Base-by-base conservation (phyloP, 1,284 basidiomycete species). In the Wallemia hederae region DNA sequence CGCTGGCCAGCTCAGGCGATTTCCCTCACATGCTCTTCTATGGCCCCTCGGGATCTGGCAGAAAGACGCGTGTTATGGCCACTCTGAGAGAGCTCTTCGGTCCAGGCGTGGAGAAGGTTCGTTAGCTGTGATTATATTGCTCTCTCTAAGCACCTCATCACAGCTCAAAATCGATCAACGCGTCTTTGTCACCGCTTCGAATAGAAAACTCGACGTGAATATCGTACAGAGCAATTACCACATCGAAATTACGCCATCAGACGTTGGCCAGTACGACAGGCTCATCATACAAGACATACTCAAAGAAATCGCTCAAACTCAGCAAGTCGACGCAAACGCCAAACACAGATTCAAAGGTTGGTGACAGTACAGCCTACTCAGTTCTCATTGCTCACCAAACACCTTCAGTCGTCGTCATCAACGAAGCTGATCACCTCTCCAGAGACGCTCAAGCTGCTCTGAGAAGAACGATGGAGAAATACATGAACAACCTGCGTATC, bases 11-110 rank as follows among this genome's bases (percentile, higher is more conserved):
- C 0, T 85, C 85, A 0, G 85, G 85, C 1, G 94, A 98, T 74
- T 96, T 98, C 68, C 92, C 92, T 3, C 92, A 99, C 69, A 83
- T 94, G 74, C 78, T 99, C 14, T 96, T 98, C 73, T 99, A 97
- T 68, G 94, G 92, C 0, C 94, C 92, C 1, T 87, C 86, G 2
- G 92, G 92, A 22, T 89, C 92, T 9, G 92, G 92, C 22, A 98
- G 98, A 75, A 98, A 98, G 78, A 98, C 94, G 33, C 78, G 94
- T 59, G 91, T 98, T 67, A 83, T 82, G 66, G 86, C 83, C 65
- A 89, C 86, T 3, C 70, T 98, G 60, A 76, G 84, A 64, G 83
- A 96, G 67, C 72, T 98, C 55, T 99, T 90, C 71, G 94, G 92
- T 1, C 77, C 81, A 55, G 88, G 89, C 2, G 88, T 84, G 0